These are phyloP conservation scores for Clitoria ternatea DNA, from an alignment of 306 rosid species.

Conservation along the genomic window DNA sequence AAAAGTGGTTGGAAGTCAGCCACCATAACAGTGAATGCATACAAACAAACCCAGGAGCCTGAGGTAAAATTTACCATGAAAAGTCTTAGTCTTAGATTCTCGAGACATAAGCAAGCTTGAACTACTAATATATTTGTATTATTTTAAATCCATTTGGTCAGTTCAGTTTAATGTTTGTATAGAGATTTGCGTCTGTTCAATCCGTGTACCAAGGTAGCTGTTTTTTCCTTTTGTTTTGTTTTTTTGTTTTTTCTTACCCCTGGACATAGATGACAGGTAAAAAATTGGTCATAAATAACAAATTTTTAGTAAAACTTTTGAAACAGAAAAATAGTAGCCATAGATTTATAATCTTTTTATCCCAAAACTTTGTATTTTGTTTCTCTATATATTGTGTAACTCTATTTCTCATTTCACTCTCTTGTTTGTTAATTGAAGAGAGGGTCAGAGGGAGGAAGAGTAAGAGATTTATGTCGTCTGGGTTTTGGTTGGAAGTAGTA, in stretches of 20 bases:
- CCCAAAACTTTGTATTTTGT: neutral
- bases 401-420: neutral
- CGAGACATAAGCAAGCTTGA: neutral
- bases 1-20: neutral
- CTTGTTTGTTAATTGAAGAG: neutral
- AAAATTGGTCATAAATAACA: neutral
- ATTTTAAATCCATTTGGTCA: neutral
- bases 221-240: neutral
- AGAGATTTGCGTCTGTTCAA: slow-evolving; percentile 47
- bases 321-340: slow-evolving; percentile 41
- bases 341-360: slow-evolving; percentile 45
- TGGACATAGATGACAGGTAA: neutral
- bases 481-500: slow-evolving; percentile 49
- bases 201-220: neutral
- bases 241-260: neutral
- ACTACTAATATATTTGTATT: too few relatives aligned
- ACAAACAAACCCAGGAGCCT: neutral
- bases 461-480: slow-evolving; percentile 59
- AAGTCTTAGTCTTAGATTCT: neutral
- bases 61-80: neutral
- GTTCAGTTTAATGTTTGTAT: slow-evolving; percentile 15
- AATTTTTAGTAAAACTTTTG: neutral
- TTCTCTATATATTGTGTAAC: neutral
- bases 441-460: slow-evolving; percentile 18
- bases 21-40: slow-evolving; percentile 15